Evolutionary conservation across 2,329 filamentous ascomycete genomes (phyloP).

Genomic region (Hymenoscyphus infarciens): DNA sequence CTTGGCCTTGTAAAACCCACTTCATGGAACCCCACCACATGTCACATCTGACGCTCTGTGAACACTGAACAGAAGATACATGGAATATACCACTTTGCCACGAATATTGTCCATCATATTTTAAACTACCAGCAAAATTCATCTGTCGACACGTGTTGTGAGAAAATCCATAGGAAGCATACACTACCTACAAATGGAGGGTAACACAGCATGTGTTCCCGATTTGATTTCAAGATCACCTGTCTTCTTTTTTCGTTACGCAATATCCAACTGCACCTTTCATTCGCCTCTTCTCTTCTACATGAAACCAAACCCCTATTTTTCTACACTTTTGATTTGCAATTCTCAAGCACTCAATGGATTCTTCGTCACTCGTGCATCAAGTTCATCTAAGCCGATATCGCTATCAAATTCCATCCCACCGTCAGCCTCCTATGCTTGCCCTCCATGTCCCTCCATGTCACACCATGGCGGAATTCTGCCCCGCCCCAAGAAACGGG

Average conservation of each 20-base stretch:
- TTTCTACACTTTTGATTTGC: background rate
- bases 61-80: background rate
- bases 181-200: conserved; percentile 1
- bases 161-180: background rate
- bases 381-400: background rate
- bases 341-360: no score
- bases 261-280: background rate
- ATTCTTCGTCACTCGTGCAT: background rate
- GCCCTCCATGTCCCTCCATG: background rate
- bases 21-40: background rate
- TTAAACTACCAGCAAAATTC: background rate
- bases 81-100: background rate
- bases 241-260: background rate
- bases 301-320: background rate
- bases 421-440: no score
- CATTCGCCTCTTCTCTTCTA: background rate
- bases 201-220: background rate
- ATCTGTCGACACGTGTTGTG: background rate
- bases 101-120: background rate
- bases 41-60: background rate
- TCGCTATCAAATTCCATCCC: background rate
- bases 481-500: background rate
- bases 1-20: background rate
- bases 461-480: background rate
- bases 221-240: background rate